Evolutionary conservation across 2,329 filamentous ascomycete genomes (phyloP).

Genomic region (Aspergillus jensenii): DNA sequence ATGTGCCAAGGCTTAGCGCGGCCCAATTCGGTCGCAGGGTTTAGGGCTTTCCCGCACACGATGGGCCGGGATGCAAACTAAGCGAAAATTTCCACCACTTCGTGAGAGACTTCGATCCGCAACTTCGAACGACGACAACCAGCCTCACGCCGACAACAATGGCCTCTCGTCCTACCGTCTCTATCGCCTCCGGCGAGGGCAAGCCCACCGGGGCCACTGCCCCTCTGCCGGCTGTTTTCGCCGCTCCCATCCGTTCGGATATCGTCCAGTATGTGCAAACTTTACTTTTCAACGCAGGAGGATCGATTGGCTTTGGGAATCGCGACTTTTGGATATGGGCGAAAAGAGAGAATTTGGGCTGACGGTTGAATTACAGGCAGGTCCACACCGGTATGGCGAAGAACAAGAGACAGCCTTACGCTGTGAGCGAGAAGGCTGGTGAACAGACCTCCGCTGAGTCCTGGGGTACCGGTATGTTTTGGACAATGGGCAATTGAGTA

Average conservation of each 20-base stretch:
- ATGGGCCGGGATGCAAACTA: slow-evolving; percentile 27
- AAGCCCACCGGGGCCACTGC: slow-evolving; percentile 84
- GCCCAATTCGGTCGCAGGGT: slow-evolving; percentile 29
- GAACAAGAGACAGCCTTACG: slow-evolving; percentile 99
- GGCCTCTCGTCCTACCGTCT: slow-evolving; percentile 96
- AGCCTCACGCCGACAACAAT: slow-evolving; percentile 58
- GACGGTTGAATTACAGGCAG: slow-evolving; percentile 48
- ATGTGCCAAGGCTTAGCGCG: neutral
- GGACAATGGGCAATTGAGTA: slow-evolving; percentile 13
- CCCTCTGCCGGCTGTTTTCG: slow-evolving; percentile 95
- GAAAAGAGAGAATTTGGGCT: slow-evolving; percentile 26
- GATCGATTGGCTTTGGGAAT: slow-evolving; percentile 3
- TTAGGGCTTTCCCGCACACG: slow-evolving; percentile 36
- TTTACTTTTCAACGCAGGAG: slow-evolving; percentile 10
- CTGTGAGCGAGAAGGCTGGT: slow-evolving; percentile 99
- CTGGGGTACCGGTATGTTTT: slow-evolving; percentile 92
- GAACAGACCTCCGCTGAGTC: slow-evolving; percentile 99
- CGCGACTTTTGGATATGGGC: neutral
- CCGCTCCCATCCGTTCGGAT: slow-evolving; percentile 94
- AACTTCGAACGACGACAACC: slow-evolving; percentile 41
- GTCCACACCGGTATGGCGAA: slow-evolving; percentile 99
- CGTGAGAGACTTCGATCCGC: slow-evolving; percentile 34
- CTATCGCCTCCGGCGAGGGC: slow-evolving; percentile 96
- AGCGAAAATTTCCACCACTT: slow-evolving; percentile 46
- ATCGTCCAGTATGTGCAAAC: slow-evolving; percentile 80